Evolutionary conservation across 352 stramenopile genomes (phyloP).

Genomic region (Phytophthora crassamura): DNA sequence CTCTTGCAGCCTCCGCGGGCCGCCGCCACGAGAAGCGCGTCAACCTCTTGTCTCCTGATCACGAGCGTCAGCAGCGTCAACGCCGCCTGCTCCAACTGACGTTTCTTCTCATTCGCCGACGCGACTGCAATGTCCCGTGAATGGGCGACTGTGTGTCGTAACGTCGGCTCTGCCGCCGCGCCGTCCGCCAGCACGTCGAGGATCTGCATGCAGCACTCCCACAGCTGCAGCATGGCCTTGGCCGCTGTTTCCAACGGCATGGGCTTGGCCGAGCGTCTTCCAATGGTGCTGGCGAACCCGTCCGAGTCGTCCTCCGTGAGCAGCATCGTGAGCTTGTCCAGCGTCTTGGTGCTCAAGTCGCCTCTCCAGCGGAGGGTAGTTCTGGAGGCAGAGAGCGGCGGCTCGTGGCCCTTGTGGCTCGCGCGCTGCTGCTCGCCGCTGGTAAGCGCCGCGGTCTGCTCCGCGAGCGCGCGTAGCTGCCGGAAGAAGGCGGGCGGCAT

Average conservation of each 20-base stretch:
- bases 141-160: conserved; percentile 41
- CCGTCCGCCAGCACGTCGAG: conserved; percentile 46
- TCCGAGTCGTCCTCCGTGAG: conserved; percentile 45
- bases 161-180: conserved; percentile 21
- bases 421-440: conserved; percentile 27
- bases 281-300: conserved; percentile 32
- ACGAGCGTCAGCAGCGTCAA: conserved; percentile 50
- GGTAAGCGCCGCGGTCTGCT: conserved; percentile 34
- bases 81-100: conserved; percentile 43
- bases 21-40: conserved; percentile 59
- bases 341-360: conserved; percentile 40
- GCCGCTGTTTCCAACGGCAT: conserved; percentile 45
- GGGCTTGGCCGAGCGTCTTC: conserved; percentile 37
- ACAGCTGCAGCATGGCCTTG: conserved; percentile 64
- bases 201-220: conserved; percentile 61
- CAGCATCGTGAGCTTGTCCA: conserved; percentile 45
- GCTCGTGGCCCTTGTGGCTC: conserved; percentile 25
- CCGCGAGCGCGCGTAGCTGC: conserved; percentile 37
- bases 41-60: conserved; percentile 61
- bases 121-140: conserved; percentile 25
- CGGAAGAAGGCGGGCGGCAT: conserved; percentile 49
- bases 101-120: conserved; percentile 34
- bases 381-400: conserved; percentile 22
- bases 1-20: conserved; percentile 57
- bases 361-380: conserved; percentile 22